These are phyloP conservation scores for Coemansia erecta DNA, from an alignment of 192 early-diverging fungal species.

Conservation along the genomic window DNA sequence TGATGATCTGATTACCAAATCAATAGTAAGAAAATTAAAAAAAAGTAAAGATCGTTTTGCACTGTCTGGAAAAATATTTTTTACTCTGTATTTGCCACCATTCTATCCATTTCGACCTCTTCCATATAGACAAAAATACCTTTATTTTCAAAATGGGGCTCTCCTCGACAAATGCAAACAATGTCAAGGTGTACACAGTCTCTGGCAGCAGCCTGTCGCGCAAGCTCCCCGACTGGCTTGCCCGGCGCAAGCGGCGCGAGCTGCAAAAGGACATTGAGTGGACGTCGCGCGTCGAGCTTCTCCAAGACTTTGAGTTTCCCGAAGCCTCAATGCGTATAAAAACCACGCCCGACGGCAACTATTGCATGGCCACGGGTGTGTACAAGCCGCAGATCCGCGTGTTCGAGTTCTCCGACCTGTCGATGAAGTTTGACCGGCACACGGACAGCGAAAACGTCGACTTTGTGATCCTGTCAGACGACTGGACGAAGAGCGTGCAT, in stretches of 20 bases:
- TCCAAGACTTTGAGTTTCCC: slow-evolving; percentile 99
- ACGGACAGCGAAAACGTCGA: slow-evolving; percentile 90
- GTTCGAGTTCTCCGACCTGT: slow-evolving; percentile 85
- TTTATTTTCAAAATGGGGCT: slow-evolving; percentile 59
- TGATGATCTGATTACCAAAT: too few species aligned
- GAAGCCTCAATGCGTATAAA: slow-evolving; percentile 85
- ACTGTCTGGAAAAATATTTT: not conserved
- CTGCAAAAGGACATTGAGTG: slow-evolving; percentile 88
- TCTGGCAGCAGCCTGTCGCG: slow-evolving; percentile 70
- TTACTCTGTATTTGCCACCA: not conserved
- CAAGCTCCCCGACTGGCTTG: slow-evolving; percentile 93
- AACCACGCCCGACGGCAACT: slow-evolving; percentile 80
- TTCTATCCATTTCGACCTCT: not conserved
- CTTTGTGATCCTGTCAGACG: slow-evolving; percentile 83
- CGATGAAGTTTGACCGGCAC: slow-evolving; percentile 98
- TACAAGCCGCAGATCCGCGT: slow-evolving; percentile 98
- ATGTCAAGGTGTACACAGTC: slow-evolving; percentile 89
- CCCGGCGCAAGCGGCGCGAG: slow-evolving; percentile 76
- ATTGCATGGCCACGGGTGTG: slow-evolving; percentile 92
- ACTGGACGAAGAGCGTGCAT: slow-evolving; percentile 95
- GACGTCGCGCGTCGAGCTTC: slow-evolving; percentile 87
- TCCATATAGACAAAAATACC: not conserved
- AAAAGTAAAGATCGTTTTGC: not conserved
- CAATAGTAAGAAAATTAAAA: not conserved
- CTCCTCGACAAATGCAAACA: slow-evolving; percentile 84